Conservation (phyloP, 768 basidiomycete species). For the Boletus huronensis region DNA sequence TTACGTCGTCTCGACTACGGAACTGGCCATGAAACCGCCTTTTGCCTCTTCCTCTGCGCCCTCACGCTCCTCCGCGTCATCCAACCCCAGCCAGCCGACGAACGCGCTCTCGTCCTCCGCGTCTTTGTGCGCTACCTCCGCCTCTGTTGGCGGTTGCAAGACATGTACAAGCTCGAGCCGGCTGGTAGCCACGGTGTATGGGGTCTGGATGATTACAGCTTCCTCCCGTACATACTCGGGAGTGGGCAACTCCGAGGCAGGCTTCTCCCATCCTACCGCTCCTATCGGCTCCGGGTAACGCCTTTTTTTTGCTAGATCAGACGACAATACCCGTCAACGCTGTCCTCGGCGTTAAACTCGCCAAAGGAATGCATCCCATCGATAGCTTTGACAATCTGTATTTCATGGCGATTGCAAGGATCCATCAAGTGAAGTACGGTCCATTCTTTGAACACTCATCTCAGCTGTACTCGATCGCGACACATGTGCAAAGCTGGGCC, state of each 20-base stretch:
- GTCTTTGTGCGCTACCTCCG: slow-evolving; percentile 76
- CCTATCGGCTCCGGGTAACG: slow-evolving; percentile 2
- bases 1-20: slow-evolving; percentile 94
- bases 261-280: slow-evolving; percentile 8
- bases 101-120: slow-evolving; percentile 54
- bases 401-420: slow-evolving; percentile 72
- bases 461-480: slow-evolving; percentile 81
- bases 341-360: slow-evolving; percentile 53
- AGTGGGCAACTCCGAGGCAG: slow-evolving; percentile 83
- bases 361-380: slow-evolving; percentile 17
- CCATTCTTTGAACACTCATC: slow-evolving; percentile 94
- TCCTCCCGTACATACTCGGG: slow-evolving; percentile 88
- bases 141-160: slow-evolving; percentile 83
- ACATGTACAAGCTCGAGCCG: slow-evolving; percentile 86
- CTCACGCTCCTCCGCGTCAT: slow-evolving; percentile 69
- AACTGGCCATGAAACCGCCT: slow-evolving; percentile 92
- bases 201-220: slow-evolving; percentile 92
- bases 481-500: slow-evolving; percentile 83
- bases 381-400: slow-evolving; percentile 62
- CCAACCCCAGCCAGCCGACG: slow-evolving; percentile 54
- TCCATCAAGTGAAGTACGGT: slow-evolving; percentile 76
- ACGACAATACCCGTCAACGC: slow-evolving; percentile 59
- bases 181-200: slow-evolving; percentile 98
- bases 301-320: slow-evolving; percentile 46
- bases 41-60: slow-evolving; percentile 72